These are phyloP conservation scores for Xylaria sp. DNA, from an alignment of 2,329 filamentous ascomycete genomes.

Conservation along the genomic window DNA sequence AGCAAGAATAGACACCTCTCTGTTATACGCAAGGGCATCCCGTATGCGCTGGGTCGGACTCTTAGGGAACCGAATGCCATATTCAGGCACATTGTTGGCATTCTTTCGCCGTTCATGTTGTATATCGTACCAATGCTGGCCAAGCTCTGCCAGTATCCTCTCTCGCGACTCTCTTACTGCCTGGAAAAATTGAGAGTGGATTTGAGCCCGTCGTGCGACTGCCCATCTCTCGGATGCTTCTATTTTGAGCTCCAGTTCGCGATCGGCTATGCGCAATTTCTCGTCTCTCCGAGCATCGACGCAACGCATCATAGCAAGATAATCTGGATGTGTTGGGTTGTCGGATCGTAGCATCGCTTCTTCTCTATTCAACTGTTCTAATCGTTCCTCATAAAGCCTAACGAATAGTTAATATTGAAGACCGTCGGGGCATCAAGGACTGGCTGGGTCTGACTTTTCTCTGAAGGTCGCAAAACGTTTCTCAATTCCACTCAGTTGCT, in stretches of 20 bases:
- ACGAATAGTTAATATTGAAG: slow-evolving; percentile 38
- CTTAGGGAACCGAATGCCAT: slow-evolving; percentile 82
- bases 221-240: slow-evolving; percentile 78
- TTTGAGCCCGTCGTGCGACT: slow-evolving; percentile 83
- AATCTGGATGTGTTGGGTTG: slow-evolving; percentile 86
- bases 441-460: slow-evolving; percentile 68
- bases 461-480: slow-evolving; percentile 88
- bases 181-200: slow-evolving; percentile 92
- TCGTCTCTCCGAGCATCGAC: slow-evolving; percentile 84
- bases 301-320: slow-evolving; percentile 88
- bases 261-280: slow-evolving; percentile 80
- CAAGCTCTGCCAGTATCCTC: slow-evolving; percentile 79
- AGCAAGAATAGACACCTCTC: slow-evolving; percentile 89
- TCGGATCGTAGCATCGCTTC: slow-evolving; percentile 70
- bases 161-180: slow-evolving; percentile 85
- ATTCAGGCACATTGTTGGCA: slow-evolving; percentile 83
- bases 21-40: slow-evolving; percentile 92
- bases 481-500: slow-evolving; percentile 82
- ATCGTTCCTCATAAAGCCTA: slow-evolving; percentile 88
- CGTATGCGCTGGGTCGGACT: slow-evolving; percentile 80
- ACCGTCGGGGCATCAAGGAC: slow-evolving; percentile 6
- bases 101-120: slow-evolving; percentile 86
- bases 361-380: slow-evolving; percentile 81
- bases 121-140: slow-evolving; percentile 91
- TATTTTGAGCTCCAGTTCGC: slow-evolving; percentile 77